Percentiles rank a stretch among this genome's conserved stretches.
Conservation (phyloP, 2,329 filamentous ascomycete species). For the Epichloe scottii region DNA sequence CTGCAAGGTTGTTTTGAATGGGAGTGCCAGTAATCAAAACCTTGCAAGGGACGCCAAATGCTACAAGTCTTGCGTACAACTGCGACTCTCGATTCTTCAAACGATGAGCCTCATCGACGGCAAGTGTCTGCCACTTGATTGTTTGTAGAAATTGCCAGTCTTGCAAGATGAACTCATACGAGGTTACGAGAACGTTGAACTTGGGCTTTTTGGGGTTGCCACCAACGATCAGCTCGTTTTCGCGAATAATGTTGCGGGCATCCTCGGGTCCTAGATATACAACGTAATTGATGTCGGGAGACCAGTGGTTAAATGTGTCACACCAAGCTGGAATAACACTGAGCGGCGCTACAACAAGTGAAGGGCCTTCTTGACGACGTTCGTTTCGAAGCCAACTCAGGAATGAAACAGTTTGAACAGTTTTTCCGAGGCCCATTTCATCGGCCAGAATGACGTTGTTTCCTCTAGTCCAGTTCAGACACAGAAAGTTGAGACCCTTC, state of each 20-base stretch:
- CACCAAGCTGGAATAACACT: conserved; percentile 98
- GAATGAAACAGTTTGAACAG: conserved; percentile 92
- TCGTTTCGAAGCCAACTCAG: conserved; percentile 94
- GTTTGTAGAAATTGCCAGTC: conserved; percentile 75
- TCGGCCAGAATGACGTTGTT: conserved; percentile 97
- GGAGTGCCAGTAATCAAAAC: conserved; percentile 94
- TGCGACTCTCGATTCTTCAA: conserved; percentile 95
- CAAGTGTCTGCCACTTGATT: conserved; percentile 96
- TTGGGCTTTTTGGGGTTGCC: conserved; percentile 80
- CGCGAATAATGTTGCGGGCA: conserved; percentile 74
- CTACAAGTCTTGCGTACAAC: conserved; percentile 71
- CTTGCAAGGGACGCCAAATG: conserved; percentile 78
- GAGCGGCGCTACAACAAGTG: conserved; percentile 90
- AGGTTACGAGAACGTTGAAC: conserved; percentile 95
- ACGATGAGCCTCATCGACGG: conserved; percentile 91
- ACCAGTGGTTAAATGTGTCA: conserved; percentile 94
- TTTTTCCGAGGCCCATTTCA: conserved; percentile 98
- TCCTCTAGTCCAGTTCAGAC: conserved; percentile 86
- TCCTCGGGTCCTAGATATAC: conserved; percentile 88
- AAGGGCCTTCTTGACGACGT: conserved; percentile 81
- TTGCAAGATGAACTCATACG: conserved; percentile 88
- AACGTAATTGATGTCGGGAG: conserved; percentile 91
- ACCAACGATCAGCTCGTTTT: conserved; percentile 79
- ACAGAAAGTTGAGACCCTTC: conserved; percentile 86
- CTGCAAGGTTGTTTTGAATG: conserved; percentile 91